A percentile compares a stretch with the other conserved stretches of the same genome.
phyloP scores from a whole-genome alignment of 106 monocot species.

The Chionographis japonica region DNA sequence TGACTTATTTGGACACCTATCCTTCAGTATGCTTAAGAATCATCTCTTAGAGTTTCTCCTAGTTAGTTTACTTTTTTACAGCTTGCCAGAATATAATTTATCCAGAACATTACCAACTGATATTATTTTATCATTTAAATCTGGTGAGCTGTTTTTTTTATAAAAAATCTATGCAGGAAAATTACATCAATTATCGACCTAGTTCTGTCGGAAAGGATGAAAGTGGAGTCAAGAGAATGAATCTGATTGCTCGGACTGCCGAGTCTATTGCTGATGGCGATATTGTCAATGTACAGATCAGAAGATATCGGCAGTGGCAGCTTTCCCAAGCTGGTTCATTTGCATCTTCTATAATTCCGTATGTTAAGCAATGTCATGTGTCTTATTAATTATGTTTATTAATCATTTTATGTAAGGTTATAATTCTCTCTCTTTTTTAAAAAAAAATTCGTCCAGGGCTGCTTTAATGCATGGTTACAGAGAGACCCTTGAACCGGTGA shows the following conservation, averaged over 20 bases:
- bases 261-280: slow-evolving; percentile 91
- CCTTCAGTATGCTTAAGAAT: too few species aligned
- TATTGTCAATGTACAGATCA: slow-evolving; percentile 88
- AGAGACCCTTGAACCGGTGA: slow-evolving; percentile 73
- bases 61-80: too few species aligned
- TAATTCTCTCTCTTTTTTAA: background rate
- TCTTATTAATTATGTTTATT: background rate
- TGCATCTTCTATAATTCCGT: slow-evolving; percentile 92
- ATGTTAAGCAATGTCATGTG: slow-evolving; percentile 21
- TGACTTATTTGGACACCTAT: too few species aligned
- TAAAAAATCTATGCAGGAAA: too few species aligned
- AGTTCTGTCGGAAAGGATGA: slow-evolving; percentile 69
- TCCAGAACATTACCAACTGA: too few species aligned
- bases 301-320: slow-evolving; percentile 98
- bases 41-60: too few species aligned
- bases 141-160: too few species aligned
- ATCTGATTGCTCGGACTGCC: slow-evolving; percentile 70
- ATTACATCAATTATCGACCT: slow-evolving; percentile 97
- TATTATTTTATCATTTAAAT: too few species aligned
- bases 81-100: too few species aligned
- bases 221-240: slow-evolving; percentile 82
- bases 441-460: slow-evolving; percentile 59
- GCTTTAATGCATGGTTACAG: slow-evolving; percentile 80
- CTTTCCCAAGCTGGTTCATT: slow-evolving; percentile 80
- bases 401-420: background rate